phyloP scores from a whole-genome alignment of 2,329 filamentous ascomycete genomes.

The Arthrobotrys sinensis region DNA sequence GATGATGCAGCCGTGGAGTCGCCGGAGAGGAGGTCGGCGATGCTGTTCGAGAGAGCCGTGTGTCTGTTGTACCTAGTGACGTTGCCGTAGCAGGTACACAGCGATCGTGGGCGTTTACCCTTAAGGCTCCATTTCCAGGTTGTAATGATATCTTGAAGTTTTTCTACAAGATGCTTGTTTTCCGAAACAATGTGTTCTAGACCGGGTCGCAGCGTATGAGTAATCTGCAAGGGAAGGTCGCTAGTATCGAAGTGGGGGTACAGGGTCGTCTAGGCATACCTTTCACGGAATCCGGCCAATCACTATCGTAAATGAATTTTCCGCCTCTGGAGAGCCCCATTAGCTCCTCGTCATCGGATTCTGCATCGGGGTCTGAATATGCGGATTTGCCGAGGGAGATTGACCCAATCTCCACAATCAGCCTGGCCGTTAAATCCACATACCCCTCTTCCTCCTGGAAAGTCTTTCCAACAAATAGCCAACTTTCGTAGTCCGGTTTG shows the following conservation, averaged over 20 bases:
- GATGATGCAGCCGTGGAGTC: background rate
- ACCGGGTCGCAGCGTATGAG: background rate
- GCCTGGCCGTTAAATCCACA: constrained; percentile 32
- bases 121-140: constrained; percentile 48
- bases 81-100: constrained; percentile 43
- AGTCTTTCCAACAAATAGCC: constrained; percentile 49
- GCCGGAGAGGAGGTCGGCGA: constrained; percentile 30
- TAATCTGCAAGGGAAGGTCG: background rate
- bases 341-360: background rate
- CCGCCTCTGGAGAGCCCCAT: constrained; percentile 17
- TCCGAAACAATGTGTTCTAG: constrained; percentile 46
- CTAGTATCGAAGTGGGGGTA: too few relatives aligned
- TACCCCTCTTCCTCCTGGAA: constrained; percentile 36
- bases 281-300: constrained; percentile 42
- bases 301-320: constrained; percentile 7
- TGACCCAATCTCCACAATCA: constrained; percentile 31
- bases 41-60: constrained; percentile 32
- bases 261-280: constrained; percentile 1
- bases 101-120: constrained; percentile 16
- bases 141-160: constrained; percentile 7
- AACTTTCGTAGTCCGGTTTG: constrained; percentile 38
- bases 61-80: constrained; percentile 37
- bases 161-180: constrained; percentile 3
- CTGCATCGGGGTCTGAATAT: too few relatives aligned
- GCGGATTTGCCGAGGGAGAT: background rate